phyloP scores from a whole-genome alignment of 2,329 filamentous ascomycete genomes.

The Claviceps pazoutovae region DNA sequence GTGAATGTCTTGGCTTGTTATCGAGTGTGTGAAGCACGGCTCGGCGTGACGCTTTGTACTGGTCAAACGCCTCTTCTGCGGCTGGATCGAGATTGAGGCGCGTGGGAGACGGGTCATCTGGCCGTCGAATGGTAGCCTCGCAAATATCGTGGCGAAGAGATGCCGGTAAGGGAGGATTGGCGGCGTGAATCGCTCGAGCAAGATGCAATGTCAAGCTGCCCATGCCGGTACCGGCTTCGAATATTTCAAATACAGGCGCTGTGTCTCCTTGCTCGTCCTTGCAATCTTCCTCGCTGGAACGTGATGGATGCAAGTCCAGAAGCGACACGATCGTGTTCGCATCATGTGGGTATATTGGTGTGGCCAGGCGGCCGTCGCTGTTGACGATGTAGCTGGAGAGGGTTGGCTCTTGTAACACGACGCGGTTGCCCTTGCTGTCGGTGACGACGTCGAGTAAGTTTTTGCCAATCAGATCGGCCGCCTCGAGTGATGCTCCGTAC shows the following conservation, averaged over 20 bases:
- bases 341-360: constrained; percentile 61
- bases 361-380: constrained; percentile 54
- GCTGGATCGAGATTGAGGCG: constrained; percentile 16
- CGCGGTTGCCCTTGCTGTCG: constrained; percentile 34
- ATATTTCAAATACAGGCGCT: constrained; percentile 49
- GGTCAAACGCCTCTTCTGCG: constrained; percentile 23
- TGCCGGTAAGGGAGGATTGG: constrained; percentile 42
- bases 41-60: constrained; percentile 37
- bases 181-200: constrained; percentile 60
- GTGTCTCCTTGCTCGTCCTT: constrained; percentile 17
- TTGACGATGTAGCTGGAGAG: constrained; percentile 60
- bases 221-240: constrained; percentile 78
- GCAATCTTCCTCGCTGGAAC: constrained; percentile 17
- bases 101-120: constrained; percentile 6
- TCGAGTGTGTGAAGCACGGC: constrained; percentile 69
- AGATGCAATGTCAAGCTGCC: constrained; percentile 65
- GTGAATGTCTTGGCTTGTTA: constrained; percentile 44
- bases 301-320: constrained; percentile 55
- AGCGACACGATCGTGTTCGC: constrained; percentile 62
- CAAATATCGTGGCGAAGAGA: constrained; percentile 21
- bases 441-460: constrained; percentile 42
- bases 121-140: constrained; percentile 11
- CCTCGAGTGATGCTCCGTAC: constrained; percentile 33
- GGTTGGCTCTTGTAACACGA: constrained; percentile 49
- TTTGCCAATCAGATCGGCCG: constrained; percentile 50